These are phyloP conservation scores for Actinomortierella wolfii DNA, from an alignment of 371 early-diverging fungal species.

Conservation along the genomic window DNA sequence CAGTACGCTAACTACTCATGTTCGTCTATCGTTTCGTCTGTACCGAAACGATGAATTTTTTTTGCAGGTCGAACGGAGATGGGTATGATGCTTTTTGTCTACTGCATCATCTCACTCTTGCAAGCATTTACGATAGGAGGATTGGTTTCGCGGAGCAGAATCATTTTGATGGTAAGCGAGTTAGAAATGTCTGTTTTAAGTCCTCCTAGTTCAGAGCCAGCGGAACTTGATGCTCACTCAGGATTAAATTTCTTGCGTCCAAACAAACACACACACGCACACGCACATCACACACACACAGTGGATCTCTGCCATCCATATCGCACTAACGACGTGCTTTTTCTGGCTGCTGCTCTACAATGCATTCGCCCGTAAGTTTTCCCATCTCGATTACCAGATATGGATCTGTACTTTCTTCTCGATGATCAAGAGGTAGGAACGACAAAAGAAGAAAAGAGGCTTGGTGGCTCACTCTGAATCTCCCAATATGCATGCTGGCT, in stretches of 20 bases:
- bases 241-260: no score
- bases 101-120: constrained; percentile 8
- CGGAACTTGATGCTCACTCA: no score
- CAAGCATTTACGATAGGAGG: constrained; percentile 30
- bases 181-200: no score
- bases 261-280: no score
- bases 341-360: constrained; percentile 26
- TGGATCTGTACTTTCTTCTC: no score
- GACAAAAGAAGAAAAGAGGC: no score
- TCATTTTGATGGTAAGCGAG: constrained; percentile 10
- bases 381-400: no score
- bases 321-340: constrained; percentile 16
- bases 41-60: background rate
- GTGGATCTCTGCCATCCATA: constrained; percentile 23
- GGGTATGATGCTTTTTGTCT: constrained; percentile 13
- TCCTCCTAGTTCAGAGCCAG: no score
- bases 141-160: constrained; percentile 3
- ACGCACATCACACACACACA: no score
- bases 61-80: constrained; percentile 22
- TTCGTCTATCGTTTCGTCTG: background rate
- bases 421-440: no score
- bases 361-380: constrained; percentile 15
- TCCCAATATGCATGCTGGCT: no score
- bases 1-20: background rate
- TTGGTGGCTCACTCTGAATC: no score